Conservation (phyloP, 2,329 filamentous ascomycete genomes). For the Nannizziopsis arthrosporioides region DNA sequence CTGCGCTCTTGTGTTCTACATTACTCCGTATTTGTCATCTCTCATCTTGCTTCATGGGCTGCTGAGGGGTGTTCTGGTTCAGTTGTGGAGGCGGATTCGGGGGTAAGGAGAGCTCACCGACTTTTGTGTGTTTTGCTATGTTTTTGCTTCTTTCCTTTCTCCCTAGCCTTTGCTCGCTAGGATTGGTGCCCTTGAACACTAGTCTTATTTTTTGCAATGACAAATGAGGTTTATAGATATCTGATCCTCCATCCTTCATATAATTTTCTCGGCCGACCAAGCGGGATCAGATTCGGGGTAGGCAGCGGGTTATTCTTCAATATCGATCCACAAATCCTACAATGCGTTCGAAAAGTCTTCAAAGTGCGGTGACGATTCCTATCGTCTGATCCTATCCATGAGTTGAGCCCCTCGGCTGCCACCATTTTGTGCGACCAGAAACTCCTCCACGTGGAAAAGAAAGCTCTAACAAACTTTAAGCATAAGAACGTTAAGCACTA, state of each 20-base stretch:
- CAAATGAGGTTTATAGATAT: slow-evolving; percentile 1
- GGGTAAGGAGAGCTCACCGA: slow-evolving; percentile 7
- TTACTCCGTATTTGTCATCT: slow-evolving; percentile 13
- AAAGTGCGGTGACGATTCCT: too few relatives aligned
- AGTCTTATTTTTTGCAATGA: slow-evolving; percentile 10
- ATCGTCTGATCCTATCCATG: too few relatives aligned
- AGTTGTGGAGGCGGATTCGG: slow-evolving; percentile 13
- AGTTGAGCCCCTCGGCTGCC: too few relatives aligned
- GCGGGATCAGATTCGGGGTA: too few relatives aligned
- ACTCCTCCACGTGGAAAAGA: too few relatives aligned
- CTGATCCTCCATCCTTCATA: not conserved
- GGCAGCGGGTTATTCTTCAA: too few relatives aligned
- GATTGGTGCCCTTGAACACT: slow-evolving; percentile 6
- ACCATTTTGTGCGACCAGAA: too few relatives aligned
- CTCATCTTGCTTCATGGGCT: slow-evolving; percentile 10
- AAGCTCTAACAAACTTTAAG: too few relatives aligned
- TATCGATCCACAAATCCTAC: too few relatives aligned
- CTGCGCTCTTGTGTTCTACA: not conserved
- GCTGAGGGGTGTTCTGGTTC: slow-evolving; percentile 14
- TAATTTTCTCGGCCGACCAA: too few relatives aligned
- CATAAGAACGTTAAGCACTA: too few relatives aligned
- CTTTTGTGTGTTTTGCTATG: slow-evolving; percentile 17
- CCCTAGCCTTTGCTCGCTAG: slow-evolving; percentile 5
- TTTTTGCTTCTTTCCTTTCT: slow-evolving; percentile 1
- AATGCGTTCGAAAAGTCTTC: too few relatives aligned